Conservation (phyloP, 768 basidiomycete species). For the Infundibulicybe gibba region DNA sequence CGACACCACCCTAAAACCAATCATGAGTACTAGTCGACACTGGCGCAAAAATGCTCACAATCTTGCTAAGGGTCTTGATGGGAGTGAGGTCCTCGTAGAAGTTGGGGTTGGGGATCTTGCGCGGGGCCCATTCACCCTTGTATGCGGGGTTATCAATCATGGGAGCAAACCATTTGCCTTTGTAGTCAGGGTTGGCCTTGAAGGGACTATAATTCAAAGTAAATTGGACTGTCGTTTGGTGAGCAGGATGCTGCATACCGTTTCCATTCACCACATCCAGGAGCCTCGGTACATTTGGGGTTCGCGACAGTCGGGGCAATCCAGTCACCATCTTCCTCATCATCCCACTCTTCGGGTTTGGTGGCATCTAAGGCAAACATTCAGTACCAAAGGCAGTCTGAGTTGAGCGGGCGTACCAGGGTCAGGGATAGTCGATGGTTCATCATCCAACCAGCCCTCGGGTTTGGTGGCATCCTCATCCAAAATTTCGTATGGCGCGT, state of each 20-base stretch:
- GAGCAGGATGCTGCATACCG: slow-evolving; percentile 37
- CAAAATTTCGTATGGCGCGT: slow-evolving; percentile 86
- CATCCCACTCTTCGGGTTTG: slow-evolving; percentile 99
- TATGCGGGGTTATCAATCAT: slow-evolving; percentile 96
- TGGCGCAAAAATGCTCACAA: slow-evolving; percentile 45
- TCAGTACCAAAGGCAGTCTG: background rate
- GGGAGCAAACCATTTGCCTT: slow-evolving; percentile 97
- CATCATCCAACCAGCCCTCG: slow-evolving; percentile 94
- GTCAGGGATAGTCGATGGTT: slow-evolving; percentile 77
- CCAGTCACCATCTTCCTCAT: slow-evolving; percentile 99
- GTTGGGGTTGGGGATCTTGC: slow-evolving; percentile 85
- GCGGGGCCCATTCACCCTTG: slow-evolving; percentile 92
- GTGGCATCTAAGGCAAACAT: slow-evolving; percentile 53
- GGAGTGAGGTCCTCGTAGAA: slow-evolving; percentile 89
- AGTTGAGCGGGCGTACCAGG: slow-evolving; percentile 51
- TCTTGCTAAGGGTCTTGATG: slow-evolving; percentile 79
- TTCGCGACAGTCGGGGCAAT: slow-evolving; percentile 86
- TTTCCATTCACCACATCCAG: slow-evolving; percentile 96
- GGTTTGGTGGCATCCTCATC: slow-evolving; percentile 90
- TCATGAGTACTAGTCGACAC: slow-evolving; percentile 3
- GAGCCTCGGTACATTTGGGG: slow-evolving; percentile 84
- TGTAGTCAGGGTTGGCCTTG: slow-evolving; percentile 93
- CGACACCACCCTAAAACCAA: slow-evolving; percentile 74
- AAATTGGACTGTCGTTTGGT: background rate
- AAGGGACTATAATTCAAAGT: slow-evolving; percentile 48